Percentiles rank a stretch among this genome's conserved stretches.
These are phyloP conservation scores for Phytophthora rubi DNA, from an alignment of 352 stramenopile genomes.

Conservation along the genomic window DNA sequence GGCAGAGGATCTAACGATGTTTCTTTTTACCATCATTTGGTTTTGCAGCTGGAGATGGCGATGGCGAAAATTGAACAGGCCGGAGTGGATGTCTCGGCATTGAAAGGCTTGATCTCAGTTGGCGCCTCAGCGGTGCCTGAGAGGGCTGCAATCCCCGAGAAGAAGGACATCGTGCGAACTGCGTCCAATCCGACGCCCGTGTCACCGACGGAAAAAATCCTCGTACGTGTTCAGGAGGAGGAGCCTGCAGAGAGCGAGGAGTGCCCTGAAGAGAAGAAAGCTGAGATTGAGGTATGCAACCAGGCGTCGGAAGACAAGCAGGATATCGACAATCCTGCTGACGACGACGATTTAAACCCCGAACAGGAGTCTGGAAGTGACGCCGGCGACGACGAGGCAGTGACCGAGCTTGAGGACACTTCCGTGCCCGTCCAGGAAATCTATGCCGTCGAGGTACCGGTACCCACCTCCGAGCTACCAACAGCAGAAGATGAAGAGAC, in stretches of 20 bases:
- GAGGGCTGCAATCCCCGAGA: slow-evolving; percentile 13
- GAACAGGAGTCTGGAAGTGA: slow-evolving; percentile 29
- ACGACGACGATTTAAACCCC: slow-evolving; percentile 31
- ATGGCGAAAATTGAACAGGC: slow-evolving; percentile 73
- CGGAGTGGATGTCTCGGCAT: slow-evolving; percentile 56
- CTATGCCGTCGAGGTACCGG: background rate
- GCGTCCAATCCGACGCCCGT: background rate
- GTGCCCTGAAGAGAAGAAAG: slow-evolving; percentile 11
- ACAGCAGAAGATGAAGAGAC: slow-evolving; percentile 23
- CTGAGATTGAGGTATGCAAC: slow-evolving; percentile 39
- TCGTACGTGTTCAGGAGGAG: slow-evolving; percentile 17
- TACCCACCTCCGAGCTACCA: background rate
- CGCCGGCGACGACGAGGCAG: slow-evolving; percentile 17
- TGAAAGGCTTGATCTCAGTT: slow-evolving; percentile 46
- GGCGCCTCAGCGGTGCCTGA: slow-evolving; percentile 7
- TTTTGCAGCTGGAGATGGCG: slow-evolving; percentile 62
- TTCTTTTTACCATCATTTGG: background rate
- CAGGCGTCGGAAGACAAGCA: slow-evolving; percentile 36
- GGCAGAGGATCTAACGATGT: background rate
- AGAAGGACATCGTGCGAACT: slow-evolving; percentile 19
- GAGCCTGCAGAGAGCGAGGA: slow-evolving; percentile 21
- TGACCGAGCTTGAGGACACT: slow-evolving; percentile 9
- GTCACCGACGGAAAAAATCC: slow-evolving; percentile 15
- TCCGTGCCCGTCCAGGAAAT: slow-evolving; percentile 1
- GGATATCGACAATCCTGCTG: slow-evolving; percentile 32